These are phyloP conservation scores for Boechera divaricarpa DNA, from an alignment of 345 rosid genomes.

Conservation along the genomic window DNA sequence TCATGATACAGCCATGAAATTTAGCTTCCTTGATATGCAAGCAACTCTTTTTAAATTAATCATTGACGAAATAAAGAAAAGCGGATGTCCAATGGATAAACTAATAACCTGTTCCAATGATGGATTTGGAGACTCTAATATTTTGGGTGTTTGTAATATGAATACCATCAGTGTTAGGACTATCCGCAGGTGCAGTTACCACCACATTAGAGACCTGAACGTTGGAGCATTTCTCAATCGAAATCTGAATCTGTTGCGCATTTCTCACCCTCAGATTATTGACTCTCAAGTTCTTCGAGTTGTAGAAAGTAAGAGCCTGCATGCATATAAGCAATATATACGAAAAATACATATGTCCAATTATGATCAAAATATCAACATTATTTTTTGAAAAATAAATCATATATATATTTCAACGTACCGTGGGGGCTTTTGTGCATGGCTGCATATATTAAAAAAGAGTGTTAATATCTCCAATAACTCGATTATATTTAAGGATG, in stretches of 20 bases:
- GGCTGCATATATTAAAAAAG: constrained; percentile 55
- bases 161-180: constrained; percentile 95
- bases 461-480: background rate
- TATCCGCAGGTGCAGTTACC: constrained; percentile 60
- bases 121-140: constrained; percentile 56
- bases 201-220: constrained; percentile 58
- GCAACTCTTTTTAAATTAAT: constrained; percentile 52
- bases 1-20: background rate
- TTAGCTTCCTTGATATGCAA: constrained; percentile 56
- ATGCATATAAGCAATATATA: constrained; percentile 31
- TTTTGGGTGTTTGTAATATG: constrained; percentile 69
- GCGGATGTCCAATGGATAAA: background rate
- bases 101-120: constrained; percentile 65
- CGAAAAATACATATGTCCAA: background rate
- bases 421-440: constrained; percentile 87
- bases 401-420: constrained; percentile 38
- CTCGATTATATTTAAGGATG: background rate
- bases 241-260: constrained; percentile 75
- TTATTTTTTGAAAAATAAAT: too few species aligned
- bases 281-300: constrained; percentile 57
- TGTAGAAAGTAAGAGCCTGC: constrained; percentile 78
- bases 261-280: constrained; percentile 59
- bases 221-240: constrained; percentile 56
- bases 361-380: background rate
- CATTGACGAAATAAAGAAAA: background rate